Conservation (phyloP, 352 stramenopile genomes). For the Aphanomyces astaci region DNA sequence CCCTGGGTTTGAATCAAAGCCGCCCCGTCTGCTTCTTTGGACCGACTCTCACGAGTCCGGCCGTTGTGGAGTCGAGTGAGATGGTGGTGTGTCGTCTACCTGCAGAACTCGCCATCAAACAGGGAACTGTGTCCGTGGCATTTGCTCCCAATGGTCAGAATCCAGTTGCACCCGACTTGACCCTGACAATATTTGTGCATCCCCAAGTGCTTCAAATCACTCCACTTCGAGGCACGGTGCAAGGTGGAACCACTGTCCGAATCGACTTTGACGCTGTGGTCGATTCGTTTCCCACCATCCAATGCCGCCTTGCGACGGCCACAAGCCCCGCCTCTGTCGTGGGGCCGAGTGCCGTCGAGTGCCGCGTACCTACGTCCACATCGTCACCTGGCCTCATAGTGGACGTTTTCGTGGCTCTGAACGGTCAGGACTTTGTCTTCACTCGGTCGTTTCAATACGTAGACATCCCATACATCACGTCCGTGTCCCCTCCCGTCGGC, state of each 20-base stretch:
- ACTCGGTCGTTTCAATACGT: not conserved
- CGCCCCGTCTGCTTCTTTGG: not conserved
- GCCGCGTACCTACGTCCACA: not conserved
- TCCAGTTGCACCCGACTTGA: not conserved
- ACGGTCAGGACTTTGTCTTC: not conserved
- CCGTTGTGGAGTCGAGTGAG: not conserved
- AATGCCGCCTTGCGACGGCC: not conserved
- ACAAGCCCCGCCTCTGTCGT: not conserved
- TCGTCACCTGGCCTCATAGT: no score
- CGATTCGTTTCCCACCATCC: not conserved
- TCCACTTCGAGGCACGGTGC: not conserved
- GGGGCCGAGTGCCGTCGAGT: not conserved
- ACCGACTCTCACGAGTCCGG: not conserved
- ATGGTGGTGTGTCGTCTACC: not conserved
- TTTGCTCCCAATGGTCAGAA: not conserved
- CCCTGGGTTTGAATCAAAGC: not conserved
- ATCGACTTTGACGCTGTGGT: not conserved
- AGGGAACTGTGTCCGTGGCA: not conserved
- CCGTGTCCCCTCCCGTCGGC: not conserved
- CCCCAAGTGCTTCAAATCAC: not conserved
- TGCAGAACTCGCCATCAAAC: not conserved
- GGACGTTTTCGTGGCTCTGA: not conserved
- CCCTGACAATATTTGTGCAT: not conserved
- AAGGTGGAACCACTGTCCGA: not conserved
- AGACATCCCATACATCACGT: not conserved